These are phyloP conservation scores for Dipteronia dyeriana DNA, from an alignment of 345 rosid genomes.

Conservation along the genomic window DNA sequence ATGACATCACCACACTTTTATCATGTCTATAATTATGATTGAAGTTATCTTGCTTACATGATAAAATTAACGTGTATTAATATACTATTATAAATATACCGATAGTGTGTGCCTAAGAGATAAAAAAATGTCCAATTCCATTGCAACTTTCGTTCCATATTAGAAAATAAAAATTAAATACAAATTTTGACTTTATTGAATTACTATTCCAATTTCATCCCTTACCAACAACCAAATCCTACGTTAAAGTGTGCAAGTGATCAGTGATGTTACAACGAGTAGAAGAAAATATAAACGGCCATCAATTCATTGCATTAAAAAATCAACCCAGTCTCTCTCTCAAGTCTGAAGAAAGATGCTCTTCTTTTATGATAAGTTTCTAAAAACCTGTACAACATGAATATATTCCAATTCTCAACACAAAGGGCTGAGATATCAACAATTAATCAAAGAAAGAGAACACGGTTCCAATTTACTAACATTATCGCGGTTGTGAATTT, in stretches of 20 bases:
- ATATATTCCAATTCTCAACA: slow-evolving; percentile 5
- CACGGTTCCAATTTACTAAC: too few species aligned
- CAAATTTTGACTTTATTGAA: background rate
- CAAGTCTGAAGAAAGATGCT: background rate
- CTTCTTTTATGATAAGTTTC: background rate
- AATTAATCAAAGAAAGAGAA: background rate
- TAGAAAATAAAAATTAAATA: too few species aligned
- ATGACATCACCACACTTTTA: too few species aligned
- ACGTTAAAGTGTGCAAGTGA: background rate
- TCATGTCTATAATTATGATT: too few species aligned
- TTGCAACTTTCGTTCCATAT: background rate
- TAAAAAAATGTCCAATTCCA: too few species aligned
- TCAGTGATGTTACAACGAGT: background rate
- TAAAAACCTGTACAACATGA: background rate
- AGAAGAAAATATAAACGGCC: background rate
- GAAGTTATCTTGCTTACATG: too few species aligned
- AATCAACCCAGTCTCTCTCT: too few species aligned
- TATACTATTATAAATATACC: too few species aligned
- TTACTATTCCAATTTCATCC: background rate
- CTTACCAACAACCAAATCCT: background rate
- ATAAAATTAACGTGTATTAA: too few species aligned
- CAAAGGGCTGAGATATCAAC: background rate
- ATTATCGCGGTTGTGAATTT: too few species aligned
- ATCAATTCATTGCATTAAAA: background rate
- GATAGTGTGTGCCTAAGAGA: too few species aligned